Evolutionary conservation across 805 yeast species (phyloP).

Genomic region (Debaryomyces maramus): DNA sequence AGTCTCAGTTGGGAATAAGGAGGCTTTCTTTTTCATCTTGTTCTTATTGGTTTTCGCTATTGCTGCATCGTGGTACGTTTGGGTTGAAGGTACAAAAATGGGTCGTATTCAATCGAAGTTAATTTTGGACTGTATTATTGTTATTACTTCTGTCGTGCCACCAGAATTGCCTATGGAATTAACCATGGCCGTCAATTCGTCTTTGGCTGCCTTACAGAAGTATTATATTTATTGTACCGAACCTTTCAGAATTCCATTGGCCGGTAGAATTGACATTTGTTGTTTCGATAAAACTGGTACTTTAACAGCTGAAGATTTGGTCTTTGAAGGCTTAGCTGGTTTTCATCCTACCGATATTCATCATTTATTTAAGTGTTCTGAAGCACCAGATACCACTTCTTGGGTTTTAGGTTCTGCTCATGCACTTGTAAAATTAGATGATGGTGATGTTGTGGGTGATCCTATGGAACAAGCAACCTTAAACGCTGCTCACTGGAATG

Average conservation of each 20-base stretch:
- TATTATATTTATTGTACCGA: conserved; percentile 94
- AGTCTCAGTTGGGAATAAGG: conserved; percentile 92
- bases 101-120: conserved; percentile 94
- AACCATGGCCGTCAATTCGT: conserved; percentile 95
- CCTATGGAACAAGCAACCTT: conserved; percentile 98
- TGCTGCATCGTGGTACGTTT: conserved; percentile 95
- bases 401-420: conserved; percentile 91
- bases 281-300: conserved; percentile 99
- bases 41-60: conserved; percentile 89
- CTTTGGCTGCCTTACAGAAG: conserved; percentile 84
- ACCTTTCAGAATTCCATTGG: conserved; percentile 96
- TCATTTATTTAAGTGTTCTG: conserved; percentile 53
- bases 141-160: conserved; percentile 96
- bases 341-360: conserved; percentile 53
- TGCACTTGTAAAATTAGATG: conserved; percentile 90
- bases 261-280: conserved; percentile 97
- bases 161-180: conserved; percentile 99
- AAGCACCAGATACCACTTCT: conserved; percentile 69
- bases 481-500: conserved; percentile 81
- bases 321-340: conserved; percentile 95
- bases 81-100: conserved; percentile 96
- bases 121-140: conserved; percentile 91
- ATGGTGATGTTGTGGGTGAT: conserved; percentile 97
- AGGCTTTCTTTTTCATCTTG: conserved; percentile 87
- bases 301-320: conserved; percentile 92